Percentiles rank a stretch among this genome's conserved stretches.
These are phyloP conservation scores for Naganishia onofrii DNA, from an alignment of 768 basidiomycete genomes.

Conservation along the genomic window DNA sequence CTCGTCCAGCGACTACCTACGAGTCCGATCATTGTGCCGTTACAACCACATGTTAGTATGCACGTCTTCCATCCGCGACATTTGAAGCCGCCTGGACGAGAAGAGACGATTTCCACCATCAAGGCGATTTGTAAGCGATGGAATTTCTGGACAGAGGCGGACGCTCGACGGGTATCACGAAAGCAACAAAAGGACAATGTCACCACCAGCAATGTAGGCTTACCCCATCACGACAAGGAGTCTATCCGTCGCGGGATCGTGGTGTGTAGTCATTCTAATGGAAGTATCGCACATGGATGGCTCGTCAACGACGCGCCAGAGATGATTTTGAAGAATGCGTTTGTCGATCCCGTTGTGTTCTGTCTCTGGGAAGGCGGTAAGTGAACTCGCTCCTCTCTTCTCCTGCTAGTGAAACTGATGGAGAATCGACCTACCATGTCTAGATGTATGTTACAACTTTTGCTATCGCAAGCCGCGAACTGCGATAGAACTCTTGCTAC, in stretches of 20 bases:
- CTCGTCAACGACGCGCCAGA: slow-evolving; percentile 73
- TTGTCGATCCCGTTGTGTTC: slow-evolving; percentile 79
- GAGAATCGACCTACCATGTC: slow-evolving; percentile 21
- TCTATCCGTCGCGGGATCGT: slow-evolving; percentile 60
- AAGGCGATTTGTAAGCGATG: slow-evolving; percentile 62
- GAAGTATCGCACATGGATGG: slow-evolving; percentile 84
- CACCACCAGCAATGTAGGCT: slow-evolving; percentile 15
- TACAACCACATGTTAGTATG: slow-evolving; percentile 86
- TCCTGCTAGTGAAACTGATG: not conserved
- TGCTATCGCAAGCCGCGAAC: slow-evolving; percentile 69
- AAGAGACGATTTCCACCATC: slow-evolving; percentile 62
- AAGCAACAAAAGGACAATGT: slow-evolving; percentile 27
- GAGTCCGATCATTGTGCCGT: slow-evolving; percentile 70
- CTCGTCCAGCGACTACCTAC: slow-evolving; percentile 57
- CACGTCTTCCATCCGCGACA: slow-evolving; percentile 73
- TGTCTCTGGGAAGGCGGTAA: slow-evolving; percentile 91
- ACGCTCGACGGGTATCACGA: not conserved
- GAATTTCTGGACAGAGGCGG: slow-evolving; percentile 59
- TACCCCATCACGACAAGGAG: slow-evolving; percentile 31
- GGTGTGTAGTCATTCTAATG: slow-evolving; percentile 84
- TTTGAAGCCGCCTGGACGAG: slow-evolving; percentile 67
- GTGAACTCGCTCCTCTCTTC: slow-evolving; percentile 31
- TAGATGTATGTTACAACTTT: slow-evolving; percentile 89
- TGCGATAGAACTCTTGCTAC: slow-evolving; percentile 73
- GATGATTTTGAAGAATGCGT: slow-evolving; percentile 72